These are phyloP conservation scores for Colletotrichum coccodes DNA, from an alignment of 2,329 filamentous ascomycete species.

Conservation along the genomic window DNA sequence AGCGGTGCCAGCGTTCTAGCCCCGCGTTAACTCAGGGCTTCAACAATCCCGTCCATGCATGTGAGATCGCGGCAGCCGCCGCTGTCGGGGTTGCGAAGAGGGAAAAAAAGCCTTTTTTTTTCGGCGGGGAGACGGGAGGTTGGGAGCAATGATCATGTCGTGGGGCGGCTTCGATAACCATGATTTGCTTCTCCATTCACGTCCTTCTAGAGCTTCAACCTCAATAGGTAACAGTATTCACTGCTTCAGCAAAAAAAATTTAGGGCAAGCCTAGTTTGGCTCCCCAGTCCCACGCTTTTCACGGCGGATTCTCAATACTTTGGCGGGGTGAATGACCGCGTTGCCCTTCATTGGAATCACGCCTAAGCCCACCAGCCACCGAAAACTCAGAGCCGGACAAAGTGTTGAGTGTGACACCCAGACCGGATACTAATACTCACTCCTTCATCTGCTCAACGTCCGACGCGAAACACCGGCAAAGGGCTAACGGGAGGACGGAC, in stretches of 20 bases:
- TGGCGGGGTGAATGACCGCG: background rate
- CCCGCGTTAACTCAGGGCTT: background rate
- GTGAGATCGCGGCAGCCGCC: conserved; percentile 13
- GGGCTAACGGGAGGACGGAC: background rate
- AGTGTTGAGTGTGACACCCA: background rate
- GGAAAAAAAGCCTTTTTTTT: background rate
- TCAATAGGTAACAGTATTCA: too few species aligned
- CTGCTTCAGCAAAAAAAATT: background rate
- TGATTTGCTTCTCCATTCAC: background rate
- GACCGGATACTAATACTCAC: background rate
- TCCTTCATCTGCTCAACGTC: too few species aligned
- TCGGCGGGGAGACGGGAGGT: background rate
- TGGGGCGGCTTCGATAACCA: background rate
- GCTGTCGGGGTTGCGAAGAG: background rate
- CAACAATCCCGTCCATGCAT: background rate
- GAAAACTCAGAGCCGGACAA: conserved; percentile 4
- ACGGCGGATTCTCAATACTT: background rate
- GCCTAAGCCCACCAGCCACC: background rate
- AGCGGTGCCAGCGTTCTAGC: background rate
- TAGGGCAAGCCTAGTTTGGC: background rate
- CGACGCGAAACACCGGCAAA: background rate
- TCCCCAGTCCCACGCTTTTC: background rate
- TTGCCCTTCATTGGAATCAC: conserved; percentile 8
- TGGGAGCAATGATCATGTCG: background rate
- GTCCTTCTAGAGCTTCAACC: background rate